phyloP scores from a whole-genome alignment of 1,284 basidiomycete genomes.

The Puccinia novopanici region DNA sequence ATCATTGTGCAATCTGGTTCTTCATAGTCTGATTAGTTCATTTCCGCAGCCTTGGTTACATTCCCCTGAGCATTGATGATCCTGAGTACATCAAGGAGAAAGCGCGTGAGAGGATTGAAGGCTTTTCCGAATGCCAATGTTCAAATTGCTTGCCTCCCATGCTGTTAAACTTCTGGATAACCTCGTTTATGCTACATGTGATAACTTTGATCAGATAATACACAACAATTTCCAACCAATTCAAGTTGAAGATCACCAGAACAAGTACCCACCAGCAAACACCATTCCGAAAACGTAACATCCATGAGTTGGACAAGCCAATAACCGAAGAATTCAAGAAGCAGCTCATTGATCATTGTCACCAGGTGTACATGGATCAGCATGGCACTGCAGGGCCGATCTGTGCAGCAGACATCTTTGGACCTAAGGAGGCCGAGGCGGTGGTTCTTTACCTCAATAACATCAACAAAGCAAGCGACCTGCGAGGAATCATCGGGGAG shows the following conservation, averaged over 20 bases:
- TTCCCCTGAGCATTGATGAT: constrained; percentile 8
- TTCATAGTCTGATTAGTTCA: neutral
- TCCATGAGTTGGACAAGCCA: too few species aligned
- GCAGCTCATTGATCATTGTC: too few species aligned
- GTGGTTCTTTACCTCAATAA: neutral
- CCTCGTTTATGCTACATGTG: neutral
- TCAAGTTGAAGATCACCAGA: too few species aligned
- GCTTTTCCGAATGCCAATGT: neutral
- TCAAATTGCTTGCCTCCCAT: neutral
- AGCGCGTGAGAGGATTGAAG: neutral
- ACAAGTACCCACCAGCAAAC: neutral
- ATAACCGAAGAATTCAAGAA: too few species aligned
- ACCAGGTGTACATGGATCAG: too few species aligned
- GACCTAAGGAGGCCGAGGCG: neutral
- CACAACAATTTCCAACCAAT: neutral
- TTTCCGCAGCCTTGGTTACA: neutral
- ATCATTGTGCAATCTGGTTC: neutral
- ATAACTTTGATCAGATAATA: too few species aligned
- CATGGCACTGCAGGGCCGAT: too few species aligned
- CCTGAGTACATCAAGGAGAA: neutral
- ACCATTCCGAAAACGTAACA: too few species aligned
- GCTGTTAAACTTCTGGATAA: neutral
- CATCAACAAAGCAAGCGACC: neutral
- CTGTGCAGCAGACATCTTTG: neutral
- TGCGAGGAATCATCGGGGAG: neutral